Conservation (phyloP, 2,329 filamentous ascomycete genomes). For the Pyrenophora teres region DNA sequence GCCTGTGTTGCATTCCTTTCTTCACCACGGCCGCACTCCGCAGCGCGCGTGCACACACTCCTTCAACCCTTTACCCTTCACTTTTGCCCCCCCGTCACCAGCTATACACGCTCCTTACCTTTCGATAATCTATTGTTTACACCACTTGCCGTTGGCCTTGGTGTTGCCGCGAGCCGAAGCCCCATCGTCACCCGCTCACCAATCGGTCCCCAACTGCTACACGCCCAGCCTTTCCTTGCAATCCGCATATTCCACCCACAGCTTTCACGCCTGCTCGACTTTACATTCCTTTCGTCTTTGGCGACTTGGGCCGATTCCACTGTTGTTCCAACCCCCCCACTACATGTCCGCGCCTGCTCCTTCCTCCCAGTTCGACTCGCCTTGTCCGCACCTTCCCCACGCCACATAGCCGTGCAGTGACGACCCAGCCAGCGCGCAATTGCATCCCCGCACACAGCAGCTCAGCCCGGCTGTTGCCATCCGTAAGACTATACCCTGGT, state of each 20-base stretch:
- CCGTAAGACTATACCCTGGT: constrained; percentile 22
- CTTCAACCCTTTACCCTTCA: constrained; percentile 8
- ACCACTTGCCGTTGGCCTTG: constrained; percentile 2
- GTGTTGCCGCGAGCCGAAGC: constrained; percentile 18
- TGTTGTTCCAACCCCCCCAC: constrained; percentile 5
- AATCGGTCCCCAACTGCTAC: constrained; percentile 3
- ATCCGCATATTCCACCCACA: neutral
- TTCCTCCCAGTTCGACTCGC: constrained; percentile 15
- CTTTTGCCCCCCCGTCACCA: constrained; percentile 4
- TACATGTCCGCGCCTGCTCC: constrained; percentile 35
- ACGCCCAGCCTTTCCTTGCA: constrained; percentile 2
- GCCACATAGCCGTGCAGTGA: neutral
- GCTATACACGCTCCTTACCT: constrained; percentile 33
- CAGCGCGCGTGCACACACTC: constrained; percentile 33
- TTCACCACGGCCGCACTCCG: constrained; percentile 25
- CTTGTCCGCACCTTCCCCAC: constrained; percentile 6
- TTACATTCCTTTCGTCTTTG: constrained; percentile 4
- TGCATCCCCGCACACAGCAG: neutral
- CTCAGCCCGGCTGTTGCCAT: neutral
- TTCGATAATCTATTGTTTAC: constrained; percentile 25
- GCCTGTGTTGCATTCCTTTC: constrained; percentile 21
- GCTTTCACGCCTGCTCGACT: neutral
- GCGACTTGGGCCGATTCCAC: neutral
- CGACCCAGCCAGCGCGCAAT: constrained; percentile 3
- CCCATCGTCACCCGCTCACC: neutral